Evolutionary conservation across 371 early-diverging fungal species (phyloP).

Genomic region (Nematocida ausubeli): DNA sequence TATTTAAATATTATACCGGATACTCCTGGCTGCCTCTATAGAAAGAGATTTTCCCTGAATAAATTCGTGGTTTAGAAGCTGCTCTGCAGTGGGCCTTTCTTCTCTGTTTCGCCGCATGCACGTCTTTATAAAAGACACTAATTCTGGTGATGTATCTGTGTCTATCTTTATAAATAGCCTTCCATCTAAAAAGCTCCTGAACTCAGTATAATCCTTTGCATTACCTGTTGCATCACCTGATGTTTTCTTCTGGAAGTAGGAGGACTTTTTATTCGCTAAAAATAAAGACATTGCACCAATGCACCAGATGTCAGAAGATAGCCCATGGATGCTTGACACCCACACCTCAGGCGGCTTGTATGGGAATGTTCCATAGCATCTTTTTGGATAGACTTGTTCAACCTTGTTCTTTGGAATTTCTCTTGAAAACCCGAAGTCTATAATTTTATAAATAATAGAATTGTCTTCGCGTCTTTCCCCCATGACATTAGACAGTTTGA

Average conservation of each 20-base stretch:
- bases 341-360: constrained; percentile 69
- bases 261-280: constrained; percentile 30
- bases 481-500: constrained; percentile 69
- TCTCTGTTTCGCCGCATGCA: constrained; percentile 60
- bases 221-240: constrained; percentile 51
- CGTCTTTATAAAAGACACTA: constrained; percentile 62
- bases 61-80: constrained; percentile 66
- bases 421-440: constrained; percentile 68
- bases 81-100: constrained; percentile 61
- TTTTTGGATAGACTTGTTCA: constrained; percentile 58
- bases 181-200: constrained; percentile 54
- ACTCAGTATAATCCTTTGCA: constrained; percentile 55
- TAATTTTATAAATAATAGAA: constrained; percentile 63
- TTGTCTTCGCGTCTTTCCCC: constrained; percentile 42
- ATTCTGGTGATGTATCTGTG: constrained; percentile 48
- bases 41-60: constrained; percentile 35
- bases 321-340: constrained; percentile 63
- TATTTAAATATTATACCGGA: constrained; percentile 11
- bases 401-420: background rate
- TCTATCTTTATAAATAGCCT: constrained; percentile 49
- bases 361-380: constrained; percentile 69
- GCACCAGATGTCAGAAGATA: constrained; percentile 67
- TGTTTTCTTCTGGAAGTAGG: constrained; percentile 37
- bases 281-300: constrained; percentile 59
- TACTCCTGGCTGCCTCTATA: background rate